Base-by-base conservation (phyloP, 2,329 filamentous ascomycete species). In the Zymoseptoria ardabiliae region DNA sequence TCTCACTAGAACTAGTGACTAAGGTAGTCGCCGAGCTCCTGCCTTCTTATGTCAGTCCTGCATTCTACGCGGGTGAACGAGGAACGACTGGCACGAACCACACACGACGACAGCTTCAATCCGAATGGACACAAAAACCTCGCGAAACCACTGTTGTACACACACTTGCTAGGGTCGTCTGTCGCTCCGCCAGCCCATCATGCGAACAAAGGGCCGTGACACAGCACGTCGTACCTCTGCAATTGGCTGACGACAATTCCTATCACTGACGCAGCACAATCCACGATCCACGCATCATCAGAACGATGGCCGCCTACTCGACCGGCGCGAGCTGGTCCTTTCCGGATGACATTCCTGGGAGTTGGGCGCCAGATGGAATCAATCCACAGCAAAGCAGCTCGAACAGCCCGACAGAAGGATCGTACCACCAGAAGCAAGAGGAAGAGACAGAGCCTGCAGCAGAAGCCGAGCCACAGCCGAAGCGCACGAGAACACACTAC, bases 401-500 rank as follows among this genome's bases (percentile, higher is more conserved):
- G 22, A 28, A 30, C 13, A 41, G 30, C 13, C 45, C 58, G 56
- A 19, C 11, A n/a, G 25, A 53, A 19, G 25, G 52, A 10, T 51
- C 30, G 13, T 41, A 54, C 30, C 50, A 11, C 21, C 35, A 41
- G 35, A 54, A 57, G 23, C 54, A 53, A n/a, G 58, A 10, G 21
- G 56, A 54, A 17, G 8, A 25, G 21, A 17, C 23, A 13, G 30
- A 61, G 50, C 53, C 65, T 67, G 56, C 61, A 64, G 23, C 55
- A 23, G 35, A 58, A n/a, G 51, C 54, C 28, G 62, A 63, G 30
- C 58, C 59, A 11, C 58, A 50, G 35, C 61, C 63, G 41, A 61
- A 66, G 51, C 69, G 69, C 56, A 67, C 70, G 19, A 69, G 72
- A 58, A 77, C 69, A 54, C 82, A 84, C 62, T 93, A 90, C 73